These are phyloP conservation scores for Amoebophrya sp. DNA, from an alignment of 169 alveolate species.

Conservation along the genomic window DNA sequence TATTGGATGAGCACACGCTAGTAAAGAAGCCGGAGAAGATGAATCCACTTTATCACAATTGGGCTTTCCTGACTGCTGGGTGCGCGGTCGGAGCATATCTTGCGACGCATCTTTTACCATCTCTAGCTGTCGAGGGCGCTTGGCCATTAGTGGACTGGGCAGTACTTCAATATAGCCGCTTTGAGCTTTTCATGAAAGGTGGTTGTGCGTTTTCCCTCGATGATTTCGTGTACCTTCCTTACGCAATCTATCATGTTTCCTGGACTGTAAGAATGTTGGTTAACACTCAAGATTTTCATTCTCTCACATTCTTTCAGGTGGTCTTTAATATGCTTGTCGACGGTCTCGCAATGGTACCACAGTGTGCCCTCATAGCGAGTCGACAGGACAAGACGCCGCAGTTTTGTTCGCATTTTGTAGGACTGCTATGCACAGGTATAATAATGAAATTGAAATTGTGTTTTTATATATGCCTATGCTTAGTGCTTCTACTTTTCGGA, in stretches of 20 bases:
- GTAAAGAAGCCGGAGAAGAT: too few relatives aligned
- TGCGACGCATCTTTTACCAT: neutral
- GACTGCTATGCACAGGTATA: neutral
- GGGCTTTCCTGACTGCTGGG: neutral
- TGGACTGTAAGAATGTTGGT: neutral
- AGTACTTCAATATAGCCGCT: neutral
- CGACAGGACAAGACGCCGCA: neutral
- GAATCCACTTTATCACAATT: too few relatives aligned
- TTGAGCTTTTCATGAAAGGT: too few relatives aligned
- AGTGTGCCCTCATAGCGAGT: too few relatives aligned
- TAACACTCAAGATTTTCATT: neutral
- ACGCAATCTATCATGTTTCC: neutral
- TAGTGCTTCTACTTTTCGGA: too few relatives aligned
- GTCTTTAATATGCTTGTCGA: neutral
- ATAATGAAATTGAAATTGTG: neutral
- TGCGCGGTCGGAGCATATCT: neutral
- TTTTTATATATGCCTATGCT: neutral
- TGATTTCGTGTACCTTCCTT: neutral
- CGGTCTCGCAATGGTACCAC: neutral
- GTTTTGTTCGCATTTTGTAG: neutral
- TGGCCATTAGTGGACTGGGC: neutral
- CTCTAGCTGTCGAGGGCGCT: neutral
- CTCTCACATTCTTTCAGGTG: neutral
- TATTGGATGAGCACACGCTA: too few relatives aligned
- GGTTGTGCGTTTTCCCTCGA: too few relatives aligned